Conservation (phyloP, 2,329 filamentous ascomycete species). For the Penicillium griseofulvum region DNA sequence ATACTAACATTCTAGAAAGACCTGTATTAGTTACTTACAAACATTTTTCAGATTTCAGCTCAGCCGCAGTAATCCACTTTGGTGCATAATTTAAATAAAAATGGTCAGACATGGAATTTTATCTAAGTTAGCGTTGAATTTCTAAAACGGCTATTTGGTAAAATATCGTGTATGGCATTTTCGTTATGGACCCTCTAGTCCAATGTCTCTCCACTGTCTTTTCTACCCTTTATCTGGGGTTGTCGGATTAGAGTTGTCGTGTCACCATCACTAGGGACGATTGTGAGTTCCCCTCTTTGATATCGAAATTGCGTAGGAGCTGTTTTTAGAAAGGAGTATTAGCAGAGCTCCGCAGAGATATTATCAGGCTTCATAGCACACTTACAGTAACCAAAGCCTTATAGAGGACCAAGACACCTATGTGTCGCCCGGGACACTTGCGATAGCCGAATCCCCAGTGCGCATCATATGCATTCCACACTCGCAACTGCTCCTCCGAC, state of each 20-base stretch:
- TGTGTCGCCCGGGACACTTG: not conserved
- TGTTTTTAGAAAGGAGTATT: not conserved
- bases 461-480: not conserved
- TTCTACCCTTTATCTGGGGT: not conserved
- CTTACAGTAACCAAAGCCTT: not conserved
- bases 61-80: not conserved
- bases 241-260: not conserved
- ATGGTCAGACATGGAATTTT: no score
- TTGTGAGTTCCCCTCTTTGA: not conserved
- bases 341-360: not conserved
- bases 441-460: not conserved
- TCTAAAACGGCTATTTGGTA: not conserved
- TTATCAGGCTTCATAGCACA: no score
- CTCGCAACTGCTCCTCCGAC: not conserved
- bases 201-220: not conserved
- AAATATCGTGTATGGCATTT: not conserved
- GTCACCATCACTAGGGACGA: not conserved
- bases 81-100: not conserved
- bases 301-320: not conserved
- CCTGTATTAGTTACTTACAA: not conserved
- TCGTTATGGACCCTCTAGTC: no score
- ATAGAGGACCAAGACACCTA: not conserved
- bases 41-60: not conserved
- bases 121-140: not conserved
- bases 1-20: no score